Percentiles rank a stretch among this genome's conserved stretches.
These are phyloP conservation scores for Zygosaccharomyces siamensis DNA, from an alignment of 805 yeast species.

Conservation along the genomic window DNA sequence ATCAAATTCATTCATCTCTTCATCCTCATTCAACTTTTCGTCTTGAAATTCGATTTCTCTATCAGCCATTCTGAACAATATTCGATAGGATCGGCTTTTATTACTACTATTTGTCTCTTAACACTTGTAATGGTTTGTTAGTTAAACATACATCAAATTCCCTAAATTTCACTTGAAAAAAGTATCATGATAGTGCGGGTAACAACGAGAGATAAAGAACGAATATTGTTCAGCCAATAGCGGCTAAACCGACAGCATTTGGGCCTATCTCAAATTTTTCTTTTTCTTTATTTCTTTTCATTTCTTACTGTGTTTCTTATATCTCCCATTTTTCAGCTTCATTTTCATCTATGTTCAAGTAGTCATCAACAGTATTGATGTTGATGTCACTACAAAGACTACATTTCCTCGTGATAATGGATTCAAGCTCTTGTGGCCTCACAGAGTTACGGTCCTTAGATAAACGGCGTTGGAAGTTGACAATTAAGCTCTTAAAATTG, in stretches of 20 bases:
- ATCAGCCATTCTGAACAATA: conserved; percentile 6
- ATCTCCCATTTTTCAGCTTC: conserved; percentile 48
- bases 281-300: too few relatives aligned
- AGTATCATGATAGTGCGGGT: neutral
- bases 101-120: neutral
- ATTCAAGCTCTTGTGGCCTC: conserved; percentile 48
- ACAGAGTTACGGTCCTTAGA: conserved; percentile 27
- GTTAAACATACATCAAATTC: neutral
- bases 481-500: conserved; percentile 57
- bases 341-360: conserved; percentile 41
- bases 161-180: neutral
- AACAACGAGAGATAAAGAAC: neutral
- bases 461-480: conserved; percentile 34
- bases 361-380: conserved; percentile 64
- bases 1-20: conserved; percentile 35
- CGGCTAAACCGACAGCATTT: neutral
- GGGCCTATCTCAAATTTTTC: too few relatives aligned
- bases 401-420: conserved; percentile 58
- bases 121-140: too few relatives aligned
- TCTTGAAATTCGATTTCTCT: conserved; percentile 8
- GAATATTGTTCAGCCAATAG: neutral
- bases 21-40: conserved; percentile 21
- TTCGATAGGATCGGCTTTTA: neutral
- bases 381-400: conserved; percentile 70
- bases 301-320: neutral